Evolutionary conservation across 495 filamentous ascomycete species (phyloP), one percentile per base, ranked within the genome.

Genomic region (Thozetella sp.): DNA sequence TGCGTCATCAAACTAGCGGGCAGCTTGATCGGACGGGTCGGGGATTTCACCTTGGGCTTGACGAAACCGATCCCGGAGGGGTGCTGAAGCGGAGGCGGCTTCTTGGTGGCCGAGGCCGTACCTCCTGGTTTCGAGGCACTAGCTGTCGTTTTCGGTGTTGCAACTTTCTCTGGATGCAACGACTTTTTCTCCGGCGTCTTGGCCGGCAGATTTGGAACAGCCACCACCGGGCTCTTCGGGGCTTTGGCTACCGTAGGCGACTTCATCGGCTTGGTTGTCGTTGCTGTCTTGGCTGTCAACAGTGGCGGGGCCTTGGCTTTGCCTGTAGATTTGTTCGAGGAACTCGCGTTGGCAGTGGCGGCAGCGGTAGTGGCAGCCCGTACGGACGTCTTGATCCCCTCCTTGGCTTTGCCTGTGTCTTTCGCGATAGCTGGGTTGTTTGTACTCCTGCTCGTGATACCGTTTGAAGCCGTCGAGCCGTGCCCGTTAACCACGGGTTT

Each of bases 31-130:
- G 89, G 82, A 52, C 80, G 81, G 6, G 87, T 88, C 1, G 89
- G 88, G 19, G 90, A 91, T 61, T 83, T 88, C 17, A 83, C 70
- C 63, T 80, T 82, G 22, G 87, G 79, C 65, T 89, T 91, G 27
- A 73, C 71, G 63, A 80, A 78, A n/a, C 73, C 76, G 55, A 69
- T 72, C 48, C 65, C 63, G 1, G 74, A 63, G 13, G 76, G 65
- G 2, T 71, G 62, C 20, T 75, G 63, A 23, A 76, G 60, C 10
- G 73, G 58, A 1, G 68, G 61, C 40, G 77, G 71, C 45, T 69
- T 78, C 64, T 75, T 76, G 27, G 53, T 27, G 3, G 65, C 61
- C 17, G 72, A 64, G 0, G 71, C 40, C 3, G 61, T 50, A 0
- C 61, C 66, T 13, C 71, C 60, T 40, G 70, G 55, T 43, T 73